Evolutionary conservation across 1,139 yeast species (phyloP).

Genomic region (Suhomyces terraborum): DNA sequence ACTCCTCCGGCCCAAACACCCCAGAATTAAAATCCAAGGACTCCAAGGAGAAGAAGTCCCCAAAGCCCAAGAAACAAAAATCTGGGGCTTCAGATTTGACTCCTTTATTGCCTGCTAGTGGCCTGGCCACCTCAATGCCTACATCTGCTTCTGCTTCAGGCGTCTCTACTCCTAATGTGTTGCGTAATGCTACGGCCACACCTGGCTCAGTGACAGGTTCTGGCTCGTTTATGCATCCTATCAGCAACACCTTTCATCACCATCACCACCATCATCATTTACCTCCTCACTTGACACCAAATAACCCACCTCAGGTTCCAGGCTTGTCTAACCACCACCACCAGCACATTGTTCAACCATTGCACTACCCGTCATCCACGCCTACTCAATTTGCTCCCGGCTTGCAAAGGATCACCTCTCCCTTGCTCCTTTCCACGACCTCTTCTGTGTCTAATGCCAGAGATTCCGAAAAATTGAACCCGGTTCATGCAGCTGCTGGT

Average conservation of each 20-base stretch:
- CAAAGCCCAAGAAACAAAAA: constrained; percentile 32
- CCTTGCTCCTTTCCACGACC: constrained; percentile 54
- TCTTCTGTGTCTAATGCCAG: constrained; percentile 43
- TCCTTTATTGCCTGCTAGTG: constrained; percentile 34
- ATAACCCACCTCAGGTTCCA: constrained; percentile 14
- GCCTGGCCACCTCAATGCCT: constrained; percentile 10
- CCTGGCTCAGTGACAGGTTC: constrained; percentile 9
- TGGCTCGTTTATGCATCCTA: constrained; percentile 16
- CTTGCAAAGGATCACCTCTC: constrained; percentile 63
- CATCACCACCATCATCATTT: constrained; percentile 32
- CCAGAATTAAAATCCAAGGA: constrained; percentile 50
- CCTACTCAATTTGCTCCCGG: constrained; percentile 74
- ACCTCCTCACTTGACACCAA: constrained; percentile 22
- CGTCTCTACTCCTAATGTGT: constrained; percentile 8
- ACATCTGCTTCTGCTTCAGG: constrained; percentile 13
- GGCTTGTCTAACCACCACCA: constrained; percentile 14
- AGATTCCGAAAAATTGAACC: constrained; percentile 14
- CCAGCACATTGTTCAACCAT: constrained; percentile 50
- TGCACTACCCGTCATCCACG: constrained; percentile 68
- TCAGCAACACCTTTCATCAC: constrained; percentile 18
- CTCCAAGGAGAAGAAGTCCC: constrained; percentile 33
- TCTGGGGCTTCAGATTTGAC: constrained; percentile 25
- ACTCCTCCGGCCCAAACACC: constrained; percentile 42
- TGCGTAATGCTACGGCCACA: constrained; percentile 10
- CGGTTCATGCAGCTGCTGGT: constrained; percentile 49